Conservation (phyloP, 345 rosid genomes). For the Corchorus capsularis region DNA sequence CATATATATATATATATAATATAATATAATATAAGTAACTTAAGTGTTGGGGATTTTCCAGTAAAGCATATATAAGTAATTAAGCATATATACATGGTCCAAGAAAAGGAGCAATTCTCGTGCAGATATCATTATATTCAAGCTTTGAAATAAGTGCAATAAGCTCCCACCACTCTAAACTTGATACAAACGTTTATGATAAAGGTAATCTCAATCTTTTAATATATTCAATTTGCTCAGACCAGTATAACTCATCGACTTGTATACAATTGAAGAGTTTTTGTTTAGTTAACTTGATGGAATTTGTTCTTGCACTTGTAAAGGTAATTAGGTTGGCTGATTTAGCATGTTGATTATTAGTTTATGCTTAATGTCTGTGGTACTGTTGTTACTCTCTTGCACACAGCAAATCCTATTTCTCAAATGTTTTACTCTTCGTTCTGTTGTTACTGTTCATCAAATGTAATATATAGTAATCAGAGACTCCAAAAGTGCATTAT, state of each 20-base stretch:
- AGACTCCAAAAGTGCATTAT: background rate
- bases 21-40: no score
- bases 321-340: background rate
- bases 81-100: constrained; percentile 94
- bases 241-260: background rate
- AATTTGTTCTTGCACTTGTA: background rate
- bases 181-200: constrained; percentile 86
- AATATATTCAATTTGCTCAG: background rate
- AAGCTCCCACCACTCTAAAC: constrained; percentile 78
- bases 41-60: no score
- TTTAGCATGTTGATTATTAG: background rate
- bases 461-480: background rate
- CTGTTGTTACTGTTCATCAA: background rate
- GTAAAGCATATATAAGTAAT: constrained; percentile 20
- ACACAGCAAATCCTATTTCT: background rate
- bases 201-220: constrained; percentile 49
- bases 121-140: constrained; percentile 87
- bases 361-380: background rate
- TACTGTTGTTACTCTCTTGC: background rate
- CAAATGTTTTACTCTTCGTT: background rate
- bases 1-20: no score
- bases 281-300: no score
- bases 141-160: constrained; percentile 72
- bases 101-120: constrained; percentile 88
- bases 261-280: no score